Evolutionary conservation across 345 rosid genomes (phyloP), one percentile per base, ranked within the genome.

Genomic region (Lagerstroemia speciosa): DNA sequence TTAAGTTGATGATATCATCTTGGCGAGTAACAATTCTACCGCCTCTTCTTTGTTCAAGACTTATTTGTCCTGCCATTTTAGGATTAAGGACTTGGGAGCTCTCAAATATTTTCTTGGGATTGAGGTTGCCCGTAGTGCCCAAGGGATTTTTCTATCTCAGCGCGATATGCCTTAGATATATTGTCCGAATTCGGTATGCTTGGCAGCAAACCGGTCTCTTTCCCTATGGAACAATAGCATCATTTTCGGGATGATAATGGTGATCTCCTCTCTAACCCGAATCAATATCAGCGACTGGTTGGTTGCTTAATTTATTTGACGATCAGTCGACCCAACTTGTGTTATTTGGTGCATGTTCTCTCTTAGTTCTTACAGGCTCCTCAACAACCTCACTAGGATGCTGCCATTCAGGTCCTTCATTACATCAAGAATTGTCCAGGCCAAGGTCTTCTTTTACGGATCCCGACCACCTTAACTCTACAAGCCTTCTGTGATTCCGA

Each of bases 401-500:
- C 46, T 8, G 38, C 48, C 6, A 9, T 34, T 0, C 1, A 22
- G 8, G 8, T 58, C 4, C 27, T 37, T 0, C 8, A 26, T 26
- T 69, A 69, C 34, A 24, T 69, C 5, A 58, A 20, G 29, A 19
- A 30, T 12, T 3, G 46, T 32, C 50, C 3, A 0, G 3, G 65
- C 16, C 17, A 22, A n/a, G 55, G 22, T 16, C 16, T 58, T 7
- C 40, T 57, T 3, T 22, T 69, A 8, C 36, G n/a, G 11, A n/a
- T 1, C n/a, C 22, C 34, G 0, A 0, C 17, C 1, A 38, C 1
- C 32, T 8, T 2, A 12, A 19, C 15, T 0, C 2, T 69, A 6
- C 12, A 24, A 3, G 7, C 6, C 1, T 69, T 36, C 36, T 20
- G 19, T 8, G 20, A 58, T 0, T 2, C 6, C 12, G 38, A 69